Percentiles rank a stretch among this genome's conserved stretches.
Evolutionary conservation across 2,329 filamentous ascomycete species (phyloP).

Genomic region (Nigrospora sphaerica): DNA sequence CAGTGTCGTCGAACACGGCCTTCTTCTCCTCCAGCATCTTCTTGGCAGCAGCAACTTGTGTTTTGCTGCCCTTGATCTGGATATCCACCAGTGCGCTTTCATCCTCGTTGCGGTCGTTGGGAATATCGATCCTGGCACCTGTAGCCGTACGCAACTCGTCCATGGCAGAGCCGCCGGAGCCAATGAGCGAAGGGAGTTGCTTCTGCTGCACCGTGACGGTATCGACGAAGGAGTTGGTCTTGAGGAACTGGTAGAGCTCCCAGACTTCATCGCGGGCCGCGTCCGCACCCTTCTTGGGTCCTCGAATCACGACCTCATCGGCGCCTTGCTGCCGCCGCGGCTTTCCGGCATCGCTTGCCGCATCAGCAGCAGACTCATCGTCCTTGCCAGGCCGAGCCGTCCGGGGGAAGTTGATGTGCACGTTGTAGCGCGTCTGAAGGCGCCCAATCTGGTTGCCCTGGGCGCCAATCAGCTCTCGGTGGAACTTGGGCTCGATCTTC

Average conservation of each 20-base stretch:
- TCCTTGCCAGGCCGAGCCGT: conserved; percentile 58
- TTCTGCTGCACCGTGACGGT: conserved; percentile 81
- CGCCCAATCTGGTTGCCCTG: conserved; percentile 85
- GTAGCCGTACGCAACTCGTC: conserved; percentile 81
- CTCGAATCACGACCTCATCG: conserved; percentile 86
- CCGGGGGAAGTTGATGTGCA: conserved; percentile 89
- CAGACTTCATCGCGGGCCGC: conserved; percentile 87
- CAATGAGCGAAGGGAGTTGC: conserved; percentile 90
- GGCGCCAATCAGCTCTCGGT: conserved; percentile 86
- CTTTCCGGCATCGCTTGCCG: conserved; percentile 59
- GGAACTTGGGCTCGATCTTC: conserved; percentile 90
- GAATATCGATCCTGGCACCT: conserved; percentile 87
- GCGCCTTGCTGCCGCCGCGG: conserved; percentile 65
- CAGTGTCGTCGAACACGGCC: conserved; percentile 82
- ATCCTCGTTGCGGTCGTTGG: conserved; percentile 67
- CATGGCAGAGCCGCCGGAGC: conserved; percentile 82
- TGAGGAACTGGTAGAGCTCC: conserved; percentile 79
- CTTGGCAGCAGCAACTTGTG: conserved; percentile 85
- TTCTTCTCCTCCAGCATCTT: conserved; percentile 83
- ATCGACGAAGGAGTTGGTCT: conserved; percentile 77
- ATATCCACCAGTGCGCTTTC: conserved; percentile 71
- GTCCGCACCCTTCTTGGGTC: conserved; percentile 88
- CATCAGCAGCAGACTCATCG: conserved; percentile 64
- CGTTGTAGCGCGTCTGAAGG: conserved; percentile 85
- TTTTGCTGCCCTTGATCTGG: conserved; percentile 84